Evolutionary conservation across 2,329 filamentous ascomycete genomes (phyloP), one percentile per base, ranked within the genome.

Genomic region (Exophiala calicioides): DNA sequence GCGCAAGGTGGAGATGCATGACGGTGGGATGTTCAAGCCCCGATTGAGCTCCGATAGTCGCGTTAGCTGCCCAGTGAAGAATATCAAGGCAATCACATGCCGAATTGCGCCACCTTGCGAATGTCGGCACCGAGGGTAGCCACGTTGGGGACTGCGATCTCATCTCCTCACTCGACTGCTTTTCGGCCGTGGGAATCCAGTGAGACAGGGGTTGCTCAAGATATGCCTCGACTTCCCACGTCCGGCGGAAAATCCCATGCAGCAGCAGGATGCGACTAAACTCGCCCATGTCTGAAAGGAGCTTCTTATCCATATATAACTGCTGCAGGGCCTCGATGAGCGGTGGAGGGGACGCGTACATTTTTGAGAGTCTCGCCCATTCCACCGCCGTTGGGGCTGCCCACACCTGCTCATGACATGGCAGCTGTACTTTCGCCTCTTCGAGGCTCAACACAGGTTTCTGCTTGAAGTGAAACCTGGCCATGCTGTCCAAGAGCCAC

Each of bases 11-110:
- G 3, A 81, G 66, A 53, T 81, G 77, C 7, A 80, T 58, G 0
- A 81, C 69, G 1, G 74, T 79, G 2, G 77, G 70, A 45, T 79
- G 76, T 47, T 81, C 78, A 6, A 74, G 64, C 0, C 77, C 78
- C 1, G 67, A 65, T 1, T 69, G 62, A 29, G 69, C 68, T 7
- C 73, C 73, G 16, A 77, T 71, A 0, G 68, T 70, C 26, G 68
- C 72, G 52, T 79, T 80, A 3, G 78, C 78, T n/a, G 70, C 68
- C 78, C 78, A 81, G 53, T 81, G 78, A 2, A 81, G 65, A 1
- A 80, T 70, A 47, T 81, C 78, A 3, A 81, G 54, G 33, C 66
- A 69, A 46, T 70, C 67, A 26, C 67, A 69, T 9, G 67, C 65
- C 44, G 65, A 66, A 46, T 70, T 70, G 23, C 67, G 62, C 67